Percentiles rank a stretch among this genome's conserved stretches.
Conservation (phyloP, 306 rosid species). For the Gynostemma pentaphyllum region DNA sequence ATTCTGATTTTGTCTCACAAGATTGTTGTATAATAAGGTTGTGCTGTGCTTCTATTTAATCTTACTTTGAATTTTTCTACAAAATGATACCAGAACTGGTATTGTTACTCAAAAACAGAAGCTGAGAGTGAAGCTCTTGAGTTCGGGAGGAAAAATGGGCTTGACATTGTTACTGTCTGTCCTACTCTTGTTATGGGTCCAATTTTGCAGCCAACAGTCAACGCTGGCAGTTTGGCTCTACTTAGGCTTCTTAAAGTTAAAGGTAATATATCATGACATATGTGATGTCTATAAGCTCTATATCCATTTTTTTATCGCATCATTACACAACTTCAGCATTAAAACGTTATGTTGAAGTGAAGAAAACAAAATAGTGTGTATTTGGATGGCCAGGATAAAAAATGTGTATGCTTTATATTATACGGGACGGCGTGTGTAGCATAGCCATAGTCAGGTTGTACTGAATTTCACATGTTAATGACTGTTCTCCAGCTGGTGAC, state of each 20-base stretch:
- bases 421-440: too few species aligned
- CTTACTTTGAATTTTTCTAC: not conserved
- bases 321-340: not conserved
- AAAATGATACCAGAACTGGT: slow-evolving; percentile 52
- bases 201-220: slow-evolving; percentile 42
- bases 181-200: slow-evolving; percentile 46
- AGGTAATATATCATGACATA: not conserved
- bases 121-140: slow-evolving; percentile 59
- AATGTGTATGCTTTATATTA: too few species aligned
- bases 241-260: slow-evolving; percentile 43
- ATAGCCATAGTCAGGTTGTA: too few species aligned
- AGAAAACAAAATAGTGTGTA: not conserved
- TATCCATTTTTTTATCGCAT: not conserved
- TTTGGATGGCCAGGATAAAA: not conserved
- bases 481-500: not conserved
- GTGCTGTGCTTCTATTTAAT: not conserved
- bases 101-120: slow-evolving; percentile 55
- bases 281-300: not conserved
- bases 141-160: slow-evolving; percentile 41
- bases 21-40: not conserved
- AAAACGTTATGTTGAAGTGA: not conserved
- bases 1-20: not conserved
- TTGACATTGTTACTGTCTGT: slow-evolving; percentile 39
- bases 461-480: too few species aligned
- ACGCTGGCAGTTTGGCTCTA: slow-evolving; percentile 46